Evolutionary conservation across 129 eudicot genomes (phyloP).

Genomic region (Kitagawia praeruptora): DNA sequence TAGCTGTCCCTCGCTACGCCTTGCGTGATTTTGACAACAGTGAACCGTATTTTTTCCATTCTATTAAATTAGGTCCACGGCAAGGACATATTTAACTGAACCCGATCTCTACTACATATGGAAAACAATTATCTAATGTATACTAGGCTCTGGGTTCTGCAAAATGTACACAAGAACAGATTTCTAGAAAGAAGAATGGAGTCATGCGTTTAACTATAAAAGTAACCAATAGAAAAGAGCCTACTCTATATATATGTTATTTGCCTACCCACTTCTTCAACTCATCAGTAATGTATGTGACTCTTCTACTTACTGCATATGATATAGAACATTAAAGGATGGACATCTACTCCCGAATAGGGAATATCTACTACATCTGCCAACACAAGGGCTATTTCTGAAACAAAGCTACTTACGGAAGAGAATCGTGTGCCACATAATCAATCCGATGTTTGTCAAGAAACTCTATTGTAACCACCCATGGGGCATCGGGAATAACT

Average conservation of each 20-base stretch:
- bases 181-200: neutral
- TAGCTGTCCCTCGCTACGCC: too few relatives aligned
- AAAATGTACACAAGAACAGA: neutral
- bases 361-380: neutral
- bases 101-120: neutral
- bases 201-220: neutral
- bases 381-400: neutral
- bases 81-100: neutral
- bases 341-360: neutral
- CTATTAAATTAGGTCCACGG: neutral
- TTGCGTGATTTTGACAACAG: too few relatives aligned
- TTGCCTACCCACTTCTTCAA: neutral
- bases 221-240: neutral
- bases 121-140: neutral
- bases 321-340: neutral
- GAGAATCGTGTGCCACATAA: constrained; percentile 94
- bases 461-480: constrained; percentile 86
- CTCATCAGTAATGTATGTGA: neutral
- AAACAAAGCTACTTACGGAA: constrained; percentile 62
- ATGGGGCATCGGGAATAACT: constrained; percentile 96
- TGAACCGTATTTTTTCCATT: too few relatives aligned
- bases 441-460: constrained; percentile 88
- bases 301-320: neutral
- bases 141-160: neutral
- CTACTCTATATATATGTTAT: neutral